These are phyloP conservation scores for Leptographium lundbergii DNA, from an alignment of 2,329 filamentous ascomycete species.

Conservation along the genomic window DNA sequence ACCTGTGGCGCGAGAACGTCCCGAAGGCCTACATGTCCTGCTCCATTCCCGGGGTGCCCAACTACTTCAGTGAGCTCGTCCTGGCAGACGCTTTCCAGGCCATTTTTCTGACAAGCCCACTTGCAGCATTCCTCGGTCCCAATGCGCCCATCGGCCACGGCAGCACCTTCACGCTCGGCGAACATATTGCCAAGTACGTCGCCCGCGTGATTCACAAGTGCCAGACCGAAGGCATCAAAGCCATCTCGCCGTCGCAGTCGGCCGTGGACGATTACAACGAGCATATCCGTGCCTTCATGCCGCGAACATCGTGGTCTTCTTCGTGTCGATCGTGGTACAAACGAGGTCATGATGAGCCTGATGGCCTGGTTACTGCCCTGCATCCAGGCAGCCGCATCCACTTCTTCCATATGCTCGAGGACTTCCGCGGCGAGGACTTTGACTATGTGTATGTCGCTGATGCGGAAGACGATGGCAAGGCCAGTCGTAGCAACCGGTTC, in stretches of 20 bases:
- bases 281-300: constrained; percentile 38
- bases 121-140: constrained; percentile 35
- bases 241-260: constrained; percentile 29
- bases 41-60: constrained; percentile 37
- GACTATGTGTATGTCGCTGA: constrained; percentile 31
- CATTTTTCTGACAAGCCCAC: background rate
- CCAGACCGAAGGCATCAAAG: constrained; percentile 36
- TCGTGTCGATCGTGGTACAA: constrained; percentile 40
- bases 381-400: constrained; percentile 38
- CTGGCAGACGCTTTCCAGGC: background rate
- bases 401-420: constrained; percentile 40
- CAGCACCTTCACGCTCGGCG: constrained; percentile 35
- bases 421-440: constrained; percentile 38
- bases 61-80: constrained; percentile 36
- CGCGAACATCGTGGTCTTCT: constrained; percentile 36
- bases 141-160: constrained; percentile 38
- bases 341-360: constrained; percentile 23
- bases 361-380: constrained; percentile 34
- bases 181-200: constrained; percentile 41
- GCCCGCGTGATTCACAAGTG: constrained; percentile 33
- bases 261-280: constrained; percentile 38
- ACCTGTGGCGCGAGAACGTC: constrained; percentile 28
- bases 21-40: constrained; percentile 42
- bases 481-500: constrained; percentile 28
- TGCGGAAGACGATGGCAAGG: background rate